These are phyloP conservation scores for Cutaneotrichosporon sp. DNA, from an alignment of 1,284 basidiomycete genomes.

Conservation along the genomic window DNA sequence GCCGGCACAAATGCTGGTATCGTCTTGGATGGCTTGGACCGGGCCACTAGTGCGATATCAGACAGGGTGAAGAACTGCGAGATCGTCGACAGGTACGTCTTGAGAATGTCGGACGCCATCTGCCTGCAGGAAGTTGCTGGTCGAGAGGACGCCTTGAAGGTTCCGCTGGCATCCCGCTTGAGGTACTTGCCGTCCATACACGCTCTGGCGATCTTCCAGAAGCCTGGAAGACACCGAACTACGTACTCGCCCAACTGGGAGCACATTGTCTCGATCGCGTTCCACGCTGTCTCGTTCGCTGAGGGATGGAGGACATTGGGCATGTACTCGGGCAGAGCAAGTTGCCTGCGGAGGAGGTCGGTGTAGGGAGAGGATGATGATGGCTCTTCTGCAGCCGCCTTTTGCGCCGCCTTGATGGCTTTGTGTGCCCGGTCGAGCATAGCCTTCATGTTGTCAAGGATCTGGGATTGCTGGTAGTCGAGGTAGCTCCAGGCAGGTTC, in stretches of 20 bases:
- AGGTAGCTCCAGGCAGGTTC: slow-evolving; percentile 93
- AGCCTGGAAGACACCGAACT: slow-evolving; percentile 71
- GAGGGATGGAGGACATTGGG: slow-evolving; percentile 54
- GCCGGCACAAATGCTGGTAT: slow-evolving; percentile 68
- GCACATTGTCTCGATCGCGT: slow-evolving; percentile 66
- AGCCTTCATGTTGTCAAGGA: slow-evolving; percentile 73
- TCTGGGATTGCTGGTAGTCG: slow-evolving; percentile 85
- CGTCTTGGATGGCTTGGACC: slow-evolving; percentile 17
- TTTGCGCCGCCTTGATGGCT: slow-evolving; percentile 57
- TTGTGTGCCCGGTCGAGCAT: slow-evolving; percentile 62
- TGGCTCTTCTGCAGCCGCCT: slow-evolving; percentile 23
- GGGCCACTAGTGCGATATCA: slow-evolving; percentile 63
- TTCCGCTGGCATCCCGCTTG: slow-evolving; percentile 55
- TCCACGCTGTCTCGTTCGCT: slow-evolving; percentile 68
- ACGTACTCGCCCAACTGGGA: slow-evolving; percentile 58
- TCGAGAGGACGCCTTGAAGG: slow-evolving; percentile 51
- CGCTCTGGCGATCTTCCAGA: slow-evolving; percentile 87
- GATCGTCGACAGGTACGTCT: slow-evolving; percentile 78
- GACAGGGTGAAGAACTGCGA: slow-evolving; percentile 90
- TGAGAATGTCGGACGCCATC: slow-evolving; percentile 88
- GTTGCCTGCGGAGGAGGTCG: slow-evolving; percentile 37
- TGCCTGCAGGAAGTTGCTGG: slow-evolving; percentile 79
- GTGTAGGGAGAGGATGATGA: slow-evolving; percentile 34
- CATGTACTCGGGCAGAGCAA: slow-evolving; percentile 30
- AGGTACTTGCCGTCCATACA: slow-evolving; percentile 90